These are phyloP conservation scores for Aurantiochytrium sp. DNA, from an alignment of 108 stramenopile species.

Conservation along the genomic window DNA sequence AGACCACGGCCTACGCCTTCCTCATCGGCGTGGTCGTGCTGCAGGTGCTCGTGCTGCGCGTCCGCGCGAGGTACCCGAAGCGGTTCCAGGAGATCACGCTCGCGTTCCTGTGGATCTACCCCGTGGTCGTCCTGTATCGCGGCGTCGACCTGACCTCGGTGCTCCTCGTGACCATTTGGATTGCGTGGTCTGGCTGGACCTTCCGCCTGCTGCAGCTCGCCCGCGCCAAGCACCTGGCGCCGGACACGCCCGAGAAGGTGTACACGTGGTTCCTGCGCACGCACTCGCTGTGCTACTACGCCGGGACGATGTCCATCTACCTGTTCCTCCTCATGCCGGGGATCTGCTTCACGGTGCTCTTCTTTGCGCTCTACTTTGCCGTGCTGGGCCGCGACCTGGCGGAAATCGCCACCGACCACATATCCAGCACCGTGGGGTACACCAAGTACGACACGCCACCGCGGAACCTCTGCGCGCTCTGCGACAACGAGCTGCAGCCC, in stretches of 20 bases:
- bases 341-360: conserved; percentile 26
- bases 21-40: neutral
- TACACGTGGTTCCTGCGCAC: conserved; percentile 4
- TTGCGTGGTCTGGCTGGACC: neutral
- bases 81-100: conserved; percentile 17
- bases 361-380: conserved; percentile 19
- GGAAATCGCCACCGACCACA: neutral
- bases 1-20: neutral
- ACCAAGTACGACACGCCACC: conserved; percentile 14
- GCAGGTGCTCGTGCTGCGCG: neutral
- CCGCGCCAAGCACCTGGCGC: neutral
- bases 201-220: neutral
- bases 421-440: neutral
- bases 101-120: neutral
- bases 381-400: conserved; percentile 6
- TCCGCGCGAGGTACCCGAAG: neutral
- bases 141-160: neutral
- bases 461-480: neutral
- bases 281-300: neutral
- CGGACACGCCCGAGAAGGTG: conserved; percentile 10
- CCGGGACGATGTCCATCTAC: neutral
- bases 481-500: neutral
- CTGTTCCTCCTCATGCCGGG: neutral
- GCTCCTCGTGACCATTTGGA: neutral
- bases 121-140: neutral